Conservation (phyloP, 2,329 filamentous ascomycete species). For the Aspergillus tamarii region DNA sequence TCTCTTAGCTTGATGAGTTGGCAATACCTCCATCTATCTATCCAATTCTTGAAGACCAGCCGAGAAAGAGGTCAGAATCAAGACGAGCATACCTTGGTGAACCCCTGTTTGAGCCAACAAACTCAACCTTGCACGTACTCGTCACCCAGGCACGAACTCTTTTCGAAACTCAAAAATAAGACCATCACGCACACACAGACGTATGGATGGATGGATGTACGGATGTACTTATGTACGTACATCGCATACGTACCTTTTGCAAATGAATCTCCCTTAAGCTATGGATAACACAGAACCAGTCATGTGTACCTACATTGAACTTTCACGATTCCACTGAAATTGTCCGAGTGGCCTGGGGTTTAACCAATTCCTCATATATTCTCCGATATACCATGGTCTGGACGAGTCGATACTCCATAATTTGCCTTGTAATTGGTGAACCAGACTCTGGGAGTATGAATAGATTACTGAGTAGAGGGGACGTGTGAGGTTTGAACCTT, state of each 20-base stretch:
- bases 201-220: not conserved
- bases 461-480: conserved; percentile 12
- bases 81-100: not conserved
- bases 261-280: not conserved
- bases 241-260: not conserved
- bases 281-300: not conserved
- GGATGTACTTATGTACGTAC: not conserved
- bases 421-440: not conserved
- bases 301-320: conserved; percentile 6
- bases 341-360: conserved; percentile 2
- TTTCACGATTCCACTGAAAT: conserved; percentile 2
- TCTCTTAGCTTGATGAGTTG: conserved; percentile 3
- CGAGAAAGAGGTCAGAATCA: not conserved
- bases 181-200: conserved; percentile 3
- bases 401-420: conserved; percentile 10
- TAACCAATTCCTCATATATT: conserved; percentile 15
- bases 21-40: not conserved
- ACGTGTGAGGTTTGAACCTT: conserved; percentile 16
- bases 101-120: conserved; percentile 13
- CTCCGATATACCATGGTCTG: conserved; percentile 21
- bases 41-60: not conserved
- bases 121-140: conserved; percentile 15
- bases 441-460: conserved; percentile 6
- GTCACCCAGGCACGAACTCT: conserved; percentile 22
- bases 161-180: conserved; percentile 8